phyloP scores from a whole-genome alignment of 2,329 filamentous ascomycete genomes.

The Verticillium nonalfalfae region DNA sequence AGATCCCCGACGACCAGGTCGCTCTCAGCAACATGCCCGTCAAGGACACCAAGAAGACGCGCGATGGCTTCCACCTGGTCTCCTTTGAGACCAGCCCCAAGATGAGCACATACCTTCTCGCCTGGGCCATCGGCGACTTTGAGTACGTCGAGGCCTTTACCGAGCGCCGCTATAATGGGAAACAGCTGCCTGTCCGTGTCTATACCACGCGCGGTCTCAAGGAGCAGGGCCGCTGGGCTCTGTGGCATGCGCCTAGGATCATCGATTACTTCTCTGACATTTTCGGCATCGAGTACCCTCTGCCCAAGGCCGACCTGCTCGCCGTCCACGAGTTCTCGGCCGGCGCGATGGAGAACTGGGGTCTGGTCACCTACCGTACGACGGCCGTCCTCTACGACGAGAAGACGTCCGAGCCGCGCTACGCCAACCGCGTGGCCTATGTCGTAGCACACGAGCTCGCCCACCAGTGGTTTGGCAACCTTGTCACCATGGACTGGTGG shows the following conservation, averaged over 20 bases:
- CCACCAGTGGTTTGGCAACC: constrained; percentile 93
- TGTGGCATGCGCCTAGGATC: constrained; percentile 86
- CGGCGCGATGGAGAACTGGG: constrained; percentile 95
- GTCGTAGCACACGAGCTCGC: constrained; percentile 97
- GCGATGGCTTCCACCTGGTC: constrained; percentile 64
- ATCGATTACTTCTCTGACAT: constrained; percentile 96
- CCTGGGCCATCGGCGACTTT: constrained; percentile 95
- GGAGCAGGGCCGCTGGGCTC: constrained; percentile 81
- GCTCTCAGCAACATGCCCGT: constrained; percentile 95
- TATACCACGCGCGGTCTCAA: constrained; percentile 95
- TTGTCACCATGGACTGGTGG: constrained; percentile 98
- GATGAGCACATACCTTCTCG: constrained; percentile 88
- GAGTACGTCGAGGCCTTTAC: constrained; percentile 94
- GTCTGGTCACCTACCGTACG: constrained; percentile 89
- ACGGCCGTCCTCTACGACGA: constrained; percentile 96
- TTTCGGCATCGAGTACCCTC: constrained; percentile 86
- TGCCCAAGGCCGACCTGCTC: constrained; percentile 86
- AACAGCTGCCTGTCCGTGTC: constrained; percentile 85
- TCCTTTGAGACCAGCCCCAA: constrained; percentile 77
- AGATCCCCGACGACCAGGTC: constrained; percentile 81
- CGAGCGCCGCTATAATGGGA: constrained; percentile 82
- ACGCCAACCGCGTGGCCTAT: constrained; percentile 91
- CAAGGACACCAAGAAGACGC: constrained; percentile 56
- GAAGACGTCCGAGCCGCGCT: constrained; percentile 80
- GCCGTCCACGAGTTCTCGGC: constrained; percentile 88